Percentiles rank a stretch among this genome's conserved stretches.
Conservation (phyloP, 2,329 filamentous ascomycete genomes). For the Trichophyton simii region DNA sequence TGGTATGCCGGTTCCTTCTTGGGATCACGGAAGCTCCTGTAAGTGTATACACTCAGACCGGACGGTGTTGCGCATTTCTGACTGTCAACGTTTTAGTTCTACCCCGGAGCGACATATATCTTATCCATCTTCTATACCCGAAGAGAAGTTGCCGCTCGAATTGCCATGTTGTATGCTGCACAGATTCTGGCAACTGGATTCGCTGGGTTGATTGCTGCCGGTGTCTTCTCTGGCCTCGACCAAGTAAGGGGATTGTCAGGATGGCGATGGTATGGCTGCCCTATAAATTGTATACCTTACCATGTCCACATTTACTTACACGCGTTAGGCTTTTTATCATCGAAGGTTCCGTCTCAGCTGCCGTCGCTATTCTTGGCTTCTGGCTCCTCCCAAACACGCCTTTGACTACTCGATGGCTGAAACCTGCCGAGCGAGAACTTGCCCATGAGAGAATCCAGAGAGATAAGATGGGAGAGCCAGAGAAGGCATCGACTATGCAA, state of each 20-base stretch:
- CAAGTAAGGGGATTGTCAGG: constrained; percentile 20
- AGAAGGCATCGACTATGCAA: constrained; percentile 35
- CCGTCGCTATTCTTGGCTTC: constrained; percentile 12
- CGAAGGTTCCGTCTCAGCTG: constrained; percentile 12
- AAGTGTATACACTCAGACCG: constrained; percentile 10
- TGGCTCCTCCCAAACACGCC: constrained; percentile 14
- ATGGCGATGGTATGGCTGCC: constrained; percentile 40
- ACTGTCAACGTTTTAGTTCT: constrained; percentile 29
- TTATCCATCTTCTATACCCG: constrained; percentile 57
- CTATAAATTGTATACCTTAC: constrained; percentile 20
- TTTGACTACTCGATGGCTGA: constrained; percentile 14
- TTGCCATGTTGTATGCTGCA: constrained; percentile 13
- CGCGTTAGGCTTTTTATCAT: constrained; percentile 14
- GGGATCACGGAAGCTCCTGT: constrained; percentile 15
- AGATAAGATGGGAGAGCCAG: constrained; percentile 40
- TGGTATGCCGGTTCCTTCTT: constrained; percentile 18
- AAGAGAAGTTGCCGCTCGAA: constrained; percentile 21
- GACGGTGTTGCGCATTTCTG: background rate
- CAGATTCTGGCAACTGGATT: constrained; percentile 15
- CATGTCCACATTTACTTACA: background rate
- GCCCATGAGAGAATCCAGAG: constrained; percentile 38
- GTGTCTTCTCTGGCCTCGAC: constrained; percentile 21
- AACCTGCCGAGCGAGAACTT: constrained; percentile 25
- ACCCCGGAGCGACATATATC: constrained; percentile 51
- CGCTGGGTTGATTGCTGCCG: constrained; percentile 14